Evolutionary conservation across 108 stramenopile genomes (phyloP), one percentile per base, ranked within the genome.

Genomic region (Nannochloropsis salina): DNA sequence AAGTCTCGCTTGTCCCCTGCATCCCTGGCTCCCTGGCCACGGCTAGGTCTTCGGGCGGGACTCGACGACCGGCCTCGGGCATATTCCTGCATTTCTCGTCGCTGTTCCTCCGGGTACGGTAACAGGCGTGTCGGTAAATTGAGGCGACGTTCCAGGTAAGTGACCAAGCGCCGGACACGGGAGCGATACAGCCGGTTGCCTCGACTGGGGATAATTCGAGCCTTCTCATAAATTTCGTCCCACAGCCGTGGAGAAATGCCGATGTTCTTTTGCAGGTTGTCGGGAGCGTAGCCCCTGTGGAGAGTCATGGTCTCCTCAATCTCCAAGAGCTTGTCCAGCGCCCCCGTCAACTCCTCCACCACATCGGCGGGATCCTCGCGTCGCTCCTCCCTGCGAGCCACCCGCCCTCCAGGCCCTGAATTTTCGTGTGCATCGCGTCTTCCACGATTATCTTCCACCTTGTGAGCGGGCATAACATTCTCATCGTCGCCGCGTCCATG

Each of bases 101-200:
- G 31, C 31, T 31, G 31, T 31, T 31, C 31, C 31, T 31, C 31
- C 31, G 31, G 31, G 31, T 31, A 31, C 1, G 31, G 31, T 31
- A 31, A 31, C 31, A 31, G 31, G 31, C 31, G 31, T 31, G 31
- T 31, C 31, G 31, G 31, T n/a, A 74, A 74, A 15, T n/a, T n/a
- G 20, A 74, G 6, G 20, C 61, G 15, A 2, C 20, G 20, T n/a
- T 74, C 61, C 6, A 74, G 20, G n/a, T 74, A 74, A 15, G 20
- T n/a, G 61, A 74, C n/a, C 61, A 74, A 74, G 20, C 61, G 15
- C 61, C 61, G 61, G 20, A 74, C 61, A 74, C 61, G 61, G n/a
- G 61, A 74, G 61, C 61, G 61, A 74, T 74, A 74, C 15, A 74
- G 61, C 20, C 61, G 61, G 6, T 74, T 74, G 61, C 20, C 15